Conservation (phyloP, 2,329 filamentous ascomycete species). For the Acrocalymma vagum region DNA sequence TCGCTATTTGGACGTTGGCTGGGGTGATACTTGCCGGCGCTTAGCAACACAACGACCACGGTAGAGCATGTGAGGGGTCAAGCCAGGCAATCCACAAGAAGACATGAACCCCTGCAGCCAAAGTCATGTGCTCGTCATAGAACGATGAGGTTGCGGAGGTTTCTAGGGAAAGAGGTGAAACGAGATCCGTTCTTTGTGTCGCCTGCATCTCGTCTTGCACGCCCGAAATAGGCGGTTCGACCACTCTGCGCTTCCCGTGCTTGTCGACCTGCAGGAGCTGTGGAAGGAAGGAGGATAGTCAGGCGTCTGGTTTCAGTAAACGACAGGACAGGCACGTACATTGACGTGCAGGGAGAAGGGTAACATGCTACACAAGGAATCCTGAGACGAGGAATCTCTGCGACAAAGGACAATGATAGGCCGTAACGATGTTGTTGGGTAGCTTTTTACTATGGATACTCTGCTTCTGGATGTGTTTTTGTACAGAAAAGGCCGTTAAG, state of each 20-base stretch:
- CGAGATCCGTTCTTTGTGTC: conserved; percentile 38
- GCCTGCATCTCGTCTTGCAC: conserved; percentile 26
- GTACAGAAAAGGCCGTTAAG: conserved; percentile 49
- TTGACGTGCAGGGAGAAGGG: conserved; percentile 36
- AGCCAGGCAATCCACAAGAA: too few species aligned
- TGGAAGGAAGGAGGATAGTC: too few species aligned
- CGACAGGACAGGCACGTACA: conserved; percentile 22
- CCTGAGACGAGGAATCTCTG: conserved; percentile 16
- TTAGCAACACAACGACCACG: conserved; percentile 21
- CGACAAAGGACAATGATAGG: conserved; percentile 30
- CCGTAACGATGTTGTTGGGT: conserved; percentile 13
- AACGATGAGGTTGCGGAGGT: conserved; percentile 27
- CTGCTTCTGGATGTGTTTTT: conserved; percentile 46
- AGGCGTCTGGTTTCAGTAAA: conserved; percentile 37
- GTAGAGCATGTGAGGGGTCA: conserved; percentile 24
- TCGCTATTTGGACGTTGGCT: conserved; percentile 4
- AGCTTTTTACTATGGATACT: conserved; percentile 38
- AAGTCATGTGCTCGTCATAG: conserved; percentile 28
- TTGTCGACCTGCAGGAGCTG: conserved; percentile 36
- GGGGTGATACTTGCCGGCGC: conserved; percentile 19
- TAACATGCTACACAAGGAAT: conserved; percentile 28
- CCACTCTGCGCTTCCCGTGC: conserved; percentile 25
- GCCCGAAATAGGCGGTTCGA: conserved; percentile 30
- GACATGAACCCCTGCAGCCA: conserved; percentile 32
- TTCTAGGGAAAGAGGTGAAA: conserved; percentile 36